A percentile compares a stretch with the other conserved stretches of the same genome.
Conservation (phyloP, 768 basidiomycete genomes). For the Panellus pusillus region DNA sequence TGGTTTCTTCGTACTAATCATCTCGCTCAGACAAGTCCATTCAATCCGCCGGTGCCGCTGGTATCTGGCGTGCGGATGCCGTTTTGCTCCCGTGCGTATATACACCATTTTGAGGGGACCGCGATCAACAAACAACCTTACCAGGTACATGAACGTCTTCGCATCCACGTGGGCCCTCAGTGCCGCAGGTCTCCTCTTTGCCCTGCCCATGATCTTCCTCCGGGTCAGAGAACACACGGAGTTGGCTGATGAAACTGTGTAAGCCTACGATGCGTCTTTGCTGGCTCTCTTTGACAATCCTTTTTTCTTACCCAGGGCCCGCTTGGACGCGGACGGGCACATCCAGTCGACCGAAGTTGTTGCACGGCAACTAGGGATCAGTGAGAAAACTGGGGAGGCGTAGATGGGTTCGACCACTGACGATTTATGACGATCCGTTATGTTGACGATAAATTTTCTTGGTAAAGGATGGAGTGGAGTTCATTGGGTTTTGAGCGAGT, state of each 20-base stretch:
- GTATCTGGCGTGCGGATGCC: conserved; percentile 70
- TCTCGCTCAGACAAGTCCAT: conserved; percentile 59
- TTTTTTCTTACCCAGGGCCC: conserved; percentile 28
- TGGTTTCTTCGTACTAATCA: not conserved
- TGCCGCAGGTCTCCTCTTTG: conserved; percentile 47
- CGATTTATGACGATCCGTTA: not conserved
- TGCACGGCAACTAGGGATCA: not conserved
- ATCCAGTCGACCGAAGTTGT: conserved; percentile 21
- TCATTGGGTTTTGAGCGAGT: too few species aligned
- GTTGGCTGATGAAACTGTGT: conserved; percentile 53
- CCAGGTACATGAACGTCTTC: conserved; percentile 59
- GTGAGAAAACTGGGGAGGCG: conserved; percentile 1
- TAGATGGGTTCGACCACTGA: not conserved
- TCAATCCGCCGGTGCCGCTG: conserved; percentile 76
- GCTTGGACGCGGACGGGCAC: conserved; percentile 44
- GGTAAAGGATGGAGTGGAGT: too few species aligned
- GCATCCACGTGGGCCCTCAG: conserved; percentile 55
- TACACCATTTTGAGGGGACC: conserved; percentile 24
- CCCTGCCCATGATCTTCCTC: conserved; percentile 56
- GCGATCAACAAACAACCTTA: not conserved
- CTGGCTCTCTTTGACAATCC: not conserved
- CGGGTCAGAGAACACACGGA: conserved; percentile 54
- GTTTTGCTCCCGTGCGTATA: conserved; percentile 54
- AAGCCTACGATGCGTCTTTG: conserved; percentile 24
- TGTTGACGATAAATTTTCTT: too few species aligned